Percentiles rank a stretch among this genome's conserved stretches.
Conservation (phyloP, 164 flowering plant genomes). For the Amborella trichopoda region DNA sequence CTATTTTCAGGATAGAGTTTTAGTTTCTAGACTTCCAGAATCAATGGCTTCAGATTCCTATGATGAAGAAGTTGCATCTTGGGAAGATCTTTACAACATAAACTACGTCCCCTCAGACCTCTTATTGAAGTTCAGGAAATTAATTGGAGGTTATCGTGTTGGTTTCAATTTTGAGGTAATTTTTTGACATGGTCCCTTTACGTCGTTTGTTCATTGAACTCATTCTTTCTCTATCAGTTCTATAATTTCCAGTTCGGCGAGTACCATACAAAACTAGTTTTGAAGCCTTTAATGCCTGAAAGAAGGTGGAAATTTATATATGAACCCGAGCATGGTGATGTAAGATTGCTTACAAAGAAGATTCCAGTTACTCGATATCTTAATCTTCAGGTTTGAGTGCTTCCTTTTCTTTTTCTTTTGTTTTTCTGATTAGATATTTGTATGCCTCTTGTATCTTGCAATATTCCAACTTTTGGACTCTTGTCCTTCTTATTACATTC, state of each 20-base stretch:
- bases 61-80: constrained; percentile 42
- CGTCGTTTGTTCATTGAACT: constrained; percentile 4
- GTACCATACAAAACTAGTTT: constrained; percentile 58
- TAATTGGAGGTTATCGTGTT: constrained; percentile 55
- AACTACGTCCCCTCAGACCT: constrained; percentile 69
- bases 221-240: constrained; percentile 34
- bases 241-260: constrained; percentile 71
- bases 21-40: constrained; percentile 1
- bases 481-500: too few relatives aligned
- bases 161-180: constrained; percentile 78
- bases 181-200: too few relatives aligned
- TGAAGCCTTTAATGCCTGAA: constrained; percentile 62
- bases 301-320: constrained; percentile 70
- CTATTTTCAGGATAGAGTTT: too few relatives aligned
- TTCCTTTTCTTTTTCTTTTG: background rate
- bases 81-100: constrained; percentile 63
- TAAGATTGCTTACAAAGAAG: constrained; percentile 73
- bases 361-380: constrained; percentile 66
- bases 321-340: constrained; percentile 67
- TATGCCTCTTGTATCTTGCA: too few relatives aligned
- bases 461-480: too few relatives aligned
- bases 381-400: constrained; percentile 62
- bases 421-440: too few relatives aligned
- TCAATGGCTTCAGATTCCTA: constrained; percentile 27
- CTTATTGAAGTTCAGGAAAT: constrained; percentile 74